Base-by-base conservation (phyloP, 345 rosid genomes). In the Alliaria petiolata region DNA sequence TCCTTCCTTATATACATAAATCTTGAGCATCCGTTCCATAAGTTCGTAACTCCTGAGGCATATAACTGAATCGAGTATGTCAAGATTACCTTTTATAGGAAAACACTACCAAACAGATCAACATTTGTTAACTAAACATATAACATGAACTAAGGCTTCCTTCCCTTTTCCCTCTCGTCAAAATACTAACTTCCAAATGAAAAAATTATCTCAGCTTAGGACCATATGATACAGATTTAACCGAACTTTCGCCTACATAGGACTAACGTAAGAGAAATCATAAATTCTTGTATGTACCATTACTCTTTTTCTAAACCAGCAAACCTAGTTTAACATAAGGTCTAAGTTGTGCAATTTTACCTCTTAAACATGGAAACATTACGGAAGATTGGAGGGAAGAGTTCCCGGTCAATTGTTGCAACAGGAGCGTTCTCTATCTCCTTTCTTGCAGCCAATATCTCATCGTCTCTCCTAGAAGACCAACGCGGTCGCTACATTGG, bases 291-390 rank as follows among this genome's bases (percentile, higher is more conserved):
- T 7, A 25, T 45, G 6, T n/a, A 42, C n/a, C n/a, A 13, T n/a
- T n/a, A n/a, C n/a, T n/a, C n/a, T 26, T 56, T 68, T 44, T 10
- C 15, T 34, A 12, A 35, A 6, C 4, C 20, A 69, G 38, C 19
- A 59, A 46, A 47, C n/a, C 6, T 17, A 38, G 52, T 13, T 60
- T 3, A 36, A 12, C 50, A 44, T 33, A 3, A 7, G 1, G 34
- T 2, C 20, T 6, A 10, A 15, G 33, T 33, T 67, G 22, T 31
- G 7, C 47, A 25, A 19, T 8, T 22, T 36, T 80, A 86, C 99
- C 90, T 89, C 81, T 77, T 89, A 83, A 95, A 95, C 83, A 79
- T 77, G 79, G 99, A 91, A 65, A 89, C 85, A 80, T 95, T 95
- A 47, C 90, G 86, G 64, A 81, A 95, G 53, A 88, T 78, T 9